phyloP scores from a whole-genome alignment of 176 grass and related monocot genomes.

The Hyparrhenia diplandra region DNA sequence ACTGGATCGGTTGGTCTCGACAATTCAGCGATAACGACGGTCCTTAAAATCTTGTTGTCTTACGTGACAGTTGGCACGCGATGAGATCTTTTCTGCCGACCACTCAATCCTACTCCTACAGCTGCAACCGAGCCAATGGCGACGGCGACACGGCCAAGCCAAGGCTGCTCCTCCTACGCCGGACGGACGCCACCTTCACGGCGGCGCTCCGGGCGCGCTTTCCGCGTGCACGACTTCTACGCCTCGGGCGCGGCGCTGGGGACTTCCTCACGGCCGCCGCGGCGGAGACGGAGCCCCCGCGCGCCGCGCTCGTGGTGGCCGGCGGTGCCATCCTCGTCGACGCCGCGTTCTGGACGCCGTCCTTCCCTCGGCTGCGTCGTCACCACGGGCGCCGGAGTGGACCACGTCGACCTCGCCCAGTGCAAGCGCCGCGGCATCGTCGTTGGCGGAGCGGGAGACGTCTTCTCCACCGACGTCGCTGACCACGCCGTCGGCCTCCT shows the following conservation, averaged over 20 bases:
- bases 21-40: no score
- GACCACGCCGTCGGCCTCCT: constrained; percentile 53
- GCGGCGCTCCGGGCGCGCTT: constrained; percentile 23
- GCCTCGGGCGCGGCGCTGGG: background rate
- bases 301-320: constrained; percentile 9
- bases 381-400: constrained; percentile 35
- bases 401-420: constrained; percentile 50
- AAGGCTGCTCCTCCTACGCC: constrained; percentile 22
- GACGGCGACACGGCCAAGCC: background rate
- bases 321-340: background rate
- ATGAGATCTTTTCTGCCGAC: no score
- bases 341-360: constrained; percentile 11
- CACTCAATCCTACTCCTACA: background rate
- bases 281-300: background rate
- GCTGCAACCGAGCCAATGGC: background rate
- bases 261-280: constrained; percentile 14
- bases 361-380: constrained; percentile 34
- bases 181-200: background rate
- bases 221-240: constrained; percentile 16
- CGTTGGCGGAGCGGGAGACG: constrained; percentile 34
- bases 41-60: no score
- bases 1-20: no score
- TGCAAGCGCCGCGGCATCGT: constrained; percentile 39
- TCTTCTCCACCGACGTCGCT: constrained; percentile 33
- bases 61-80: no score